Conservation (phyloP, 2,329 filamentous ascomycete species). For the Sporothrix humicola region DNA sequence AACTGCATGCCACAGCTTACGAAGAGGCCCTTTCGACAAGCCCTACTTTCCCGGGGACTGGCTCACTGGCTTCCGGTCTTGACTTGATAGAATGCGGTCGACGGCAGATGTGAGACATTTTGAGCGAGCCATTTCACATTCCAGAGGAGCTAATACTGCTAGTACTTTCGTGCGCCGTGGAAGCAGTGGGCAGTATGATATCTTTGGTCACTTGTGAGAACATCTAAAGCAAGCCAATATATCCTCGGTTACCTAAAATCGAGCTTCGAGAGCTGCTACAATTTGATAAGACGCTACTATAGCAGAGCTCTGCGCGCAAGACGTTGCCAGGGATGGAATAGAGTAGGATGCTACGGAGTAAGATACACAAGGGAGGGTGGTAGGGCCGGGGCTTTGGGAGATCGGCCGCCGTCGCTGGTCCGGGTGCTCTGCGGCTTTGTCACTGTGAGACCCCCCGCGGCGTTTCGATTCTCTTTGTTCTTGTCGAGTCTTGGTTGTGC, state of each 20-base stretch:
- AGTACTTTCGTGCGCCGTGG: not conserved
- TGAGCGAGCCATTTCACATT: conserved; percentile 10
- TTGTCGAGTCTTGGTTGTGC: not conserved
- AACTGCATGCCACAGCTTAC: conserved; percentile 11
- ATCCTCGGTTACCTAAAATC: not conserved
- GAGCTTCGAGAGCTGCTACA: not conserved
- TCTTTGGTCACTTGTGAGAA: not conserved
- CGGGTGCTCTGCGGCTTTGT: conserved; percentile 26
- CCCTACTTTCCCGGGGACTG: not conserved
- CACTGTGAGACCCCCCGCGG: conserved; percentile 11
- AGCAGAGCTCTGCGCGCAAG: conserved; percentile 4
- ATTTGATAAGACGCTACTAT: no score
- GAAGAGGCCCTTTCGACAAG: not conserved
- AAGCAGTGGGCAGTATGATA: no score
- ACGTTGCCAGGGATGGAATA: conserved; percentile 25
- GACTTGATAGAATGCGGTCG: conserved; percentile 1
- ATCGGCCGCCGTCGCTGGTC: conserved; percentile 15
- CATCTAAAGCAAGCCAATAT: not conserved
- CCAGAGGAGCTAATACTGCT: not conserved
- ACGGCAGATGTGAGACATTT: conserved; percentile 26
- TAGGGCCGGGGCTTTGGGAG: not conserved
- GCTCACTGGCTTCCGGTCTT: conserved; percentile 4
- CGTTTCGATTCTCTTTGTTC: not conserved
- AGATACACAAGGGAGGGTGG: conserved; percentile 3
- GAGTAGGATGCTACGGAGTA: conserved; percentile 6